Evolutionary conservation across 2,329 filamentous ascomycete genomes (phyloP).

Genomic region (Cercospora berteroae): DNA sequence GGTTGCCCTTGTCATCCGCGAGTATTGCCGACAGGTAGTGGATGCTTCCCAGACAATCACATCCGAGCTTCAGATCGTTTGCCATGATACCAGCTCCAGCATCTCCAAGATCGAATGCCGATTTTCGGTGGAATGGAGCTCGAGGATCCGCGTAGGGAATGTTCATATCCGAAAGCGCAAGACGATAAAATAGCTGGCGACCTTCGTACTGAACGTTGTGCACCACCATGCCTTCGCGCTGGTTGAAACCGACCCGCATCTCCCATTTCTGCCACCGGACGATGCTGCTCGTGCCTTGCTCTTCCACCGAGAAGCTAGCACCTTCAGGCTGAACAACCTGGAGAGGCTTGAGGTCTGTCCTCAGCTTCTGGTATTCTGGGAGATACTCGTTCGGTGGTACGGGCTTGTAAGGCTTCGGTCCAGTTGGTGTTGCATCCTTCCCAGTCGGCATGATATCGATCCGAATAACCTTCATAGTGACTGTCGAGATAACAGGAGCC

Average conservation of each 20-base stretch:
- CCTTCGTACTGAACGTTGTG: slow-evolving; percentile 57
- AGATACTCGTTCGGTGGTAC: slow-evolving; percentile 64
- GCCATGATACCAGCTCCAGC: slow-evolving; percentile 64
- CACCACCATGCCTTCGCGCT: slow-evolving; percentile 64
- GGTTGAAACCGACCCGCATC: slow-evolving; percentile 61
- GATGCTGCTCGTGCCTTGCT: slow-evolving; percentile 51
- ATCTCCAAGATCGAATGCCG: slow-evolving; percentile 69
- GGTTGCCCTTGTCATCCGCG: slow-evolving; percentile 36
- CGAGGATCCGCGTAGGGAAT: slow-evolving; percentile 63
- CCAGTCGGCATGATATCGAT: slow-evolving; percentile 70
- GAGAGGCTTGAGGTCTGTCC: slow-evolving; percentile 61
- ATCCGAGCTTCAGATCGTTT: slow-evolving; percentile 67
- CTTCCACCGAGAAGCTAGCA: slow-evolving; percentile 60
- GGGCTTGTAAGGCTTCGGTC: slow-evolving; percentile 57
- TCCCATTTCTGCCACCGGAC: slow-evolving; percentile 64
- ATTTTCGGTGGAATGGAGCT: slow-evolving; percentile 66
- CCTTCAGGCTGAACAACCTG: slow-evolving; percentile 70
- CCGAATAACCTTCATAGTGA: slow-evolving; percentile 61
- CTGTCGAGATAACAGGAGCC: slow-evolving; percentile 63
- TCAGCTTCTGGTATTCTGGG: slow-evolving; percentile 51
- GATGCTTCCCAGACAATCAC: slow-evolving; percentile 68
- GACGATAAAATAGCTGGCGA: slow-evolving; percentile 64
- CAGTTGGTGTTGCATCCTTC: slow-evolving; percentile 57
- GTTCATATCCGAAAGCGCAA: slow-evolving; percentile 67
- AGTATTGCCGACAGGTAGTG: slow-evolving; percentile 63